phyloP scores from a whole-genome alignment of 2,329 filamentous ascomycete species.

The Trichoderma guizhouense region DNA sequence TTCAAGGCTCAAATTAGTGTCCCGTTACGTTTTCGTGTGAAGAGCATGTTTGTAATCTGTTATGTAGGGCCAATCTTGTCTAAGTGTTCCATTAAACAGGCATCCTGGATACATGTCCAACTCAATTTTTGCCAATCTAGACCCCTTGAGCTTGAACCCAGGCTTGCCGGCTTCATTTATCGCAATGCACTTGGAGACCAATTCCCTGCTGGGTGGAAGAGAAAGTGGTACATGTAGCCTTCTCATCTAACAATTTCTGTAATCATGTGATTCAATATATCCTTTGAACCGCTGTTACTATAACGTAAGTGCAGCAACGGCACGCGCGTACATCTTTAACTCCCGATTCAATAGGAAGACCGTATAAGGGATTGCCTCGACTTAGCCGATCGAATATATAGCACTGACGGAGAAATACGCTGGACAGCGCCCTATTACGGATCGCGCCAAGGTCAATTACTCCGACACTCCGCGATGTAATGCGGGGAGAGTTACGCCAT shows the following conservation, averaged over 20 bases:
- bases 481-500: background rate
- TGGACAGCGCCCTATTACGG: background rate
- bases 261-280: background rate
- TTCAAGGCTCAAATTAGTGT: background rate
- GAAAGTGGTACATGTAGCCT: background rate
- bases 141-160: rapidly evolving
- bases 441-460: background rate
- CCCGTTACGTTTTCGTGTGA: background rate
- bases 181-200: rapidly evolving
- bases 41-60: background rate
- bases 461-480: background rate
- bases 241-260: background rate
- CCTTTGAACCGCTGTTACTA: background rate
- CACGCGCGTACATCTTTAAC: background rate
- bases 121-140: background rate
- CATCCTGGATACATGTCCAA: background rate
- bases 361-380: background rate
- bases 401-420: background rate
- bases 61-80: background rate
- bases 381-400: background rate
- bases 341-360: background rate
- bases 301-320: background rate
- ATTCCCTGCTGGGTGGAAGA: background rate
- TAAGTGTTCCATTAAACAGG: background rate
- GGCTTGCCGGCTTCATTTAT: background rate